Conservation (phyloP, 305 asterid genomes). For the Rubia peregrina region DNA sequence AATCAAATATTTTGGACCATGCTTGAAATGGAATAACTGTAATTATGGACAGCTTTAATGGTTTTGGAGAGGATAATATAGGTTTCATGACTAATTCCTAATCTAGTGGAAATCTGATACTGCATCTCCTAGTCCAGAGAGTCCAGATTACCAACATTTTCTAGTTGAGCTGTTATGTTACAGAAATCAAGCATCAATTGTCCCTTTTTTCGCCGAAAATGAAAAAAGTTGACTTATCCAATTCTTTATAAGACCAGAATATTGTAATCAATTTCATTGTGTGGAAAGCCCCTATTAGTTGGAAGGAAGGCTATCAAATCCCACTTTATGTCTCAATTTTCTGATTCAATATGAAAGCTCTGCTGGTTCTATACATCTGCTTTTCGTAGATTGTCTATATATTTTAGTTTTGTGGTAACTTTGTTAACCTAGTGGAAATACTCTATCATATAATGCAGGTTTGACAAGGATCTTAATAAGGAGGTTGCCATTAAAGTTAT, state of each 20-base stretch:
- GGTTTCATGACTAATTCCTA: not conserved
- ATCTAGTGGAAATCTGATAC: not conserved
- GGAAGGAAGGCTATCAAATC: not conserved
- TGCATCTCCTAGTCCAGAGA: conserved; percentile 9
- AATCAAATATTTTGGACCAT: not conserved
- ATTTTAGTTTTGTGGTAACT: not conserved
- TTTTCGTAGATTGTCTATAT: not conserved
- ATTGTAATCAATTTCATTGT: not conserved
- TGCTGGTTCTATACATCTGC: not conserved
- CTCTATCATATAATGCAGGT: conserved; percentile 48
- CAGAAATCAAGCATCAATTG: not conserved
- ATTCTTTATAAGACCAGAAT: not conserved
- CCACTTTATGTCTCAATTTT: not conserved
- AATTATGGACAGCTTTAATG: not conserved
- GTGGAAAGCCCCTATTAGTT: not conserved
- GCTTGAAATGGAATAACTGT: not conserved
- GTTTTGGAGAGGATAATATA: not conserved
- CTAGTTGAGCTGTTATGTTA: not conserved
- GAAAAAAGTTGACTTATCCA: no score
- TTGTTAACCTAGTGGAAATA: conserved; percentile 5
- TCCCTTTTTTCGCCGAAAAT: not conserved
- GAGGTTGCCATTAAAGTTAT: conserved; percentile 92
- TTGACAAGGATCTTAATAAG: conserved; percentile 75
- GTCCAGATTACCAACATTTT: not conserved
- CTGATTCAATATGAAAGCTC: not conserved